These are phyloP conservation scores for Colletotrichum gloeosporioides DNA, from an alignment of 2,329 filamentous ascomycete species.

Conservation along the genomic window DNA sequence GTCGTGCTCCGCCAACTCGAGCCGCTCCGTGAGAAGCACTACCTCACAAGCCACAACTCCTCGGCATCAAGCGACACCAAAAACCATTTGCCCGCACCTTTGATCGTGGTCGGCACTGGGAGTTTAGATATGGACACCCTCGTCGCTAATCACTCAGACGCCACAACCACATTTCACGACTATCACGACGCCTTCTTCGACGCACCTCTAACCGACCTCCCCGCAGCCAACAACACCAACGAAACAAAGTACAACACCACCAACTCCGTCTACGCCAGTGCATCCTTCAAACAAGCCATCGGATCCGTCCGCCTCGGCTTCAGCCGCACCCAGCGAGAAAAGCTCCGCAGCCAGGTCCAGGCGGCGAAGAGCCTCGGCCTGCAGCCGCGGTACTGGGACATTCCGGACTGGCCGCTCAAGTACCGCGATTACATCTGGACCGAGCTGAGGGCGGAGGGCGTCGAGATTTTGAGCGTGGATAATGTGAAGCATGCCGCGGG, in stretches of 20 bases:
- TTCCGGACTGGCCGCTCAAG: slow-evolving; percentile 60
- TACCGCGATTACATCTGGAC: slow-evolving; percentile 62
- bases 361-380: slow-evolving; percentile 58
- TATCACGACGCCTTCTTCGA: not conserved
- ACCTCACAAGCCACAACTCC: not conserved
- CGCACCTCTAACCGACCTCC: not conserved
- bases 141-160: not conserved
- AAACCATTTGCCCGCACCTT: not conserved
- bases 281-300: slow-evolving; percentile 58
- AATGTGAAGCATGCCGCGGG: not conserved
- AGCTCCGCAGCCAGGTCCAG: slow-evolving; percentile 48
- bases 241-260: not conserved
- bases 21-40: not conserved
- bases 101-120: not conserved
- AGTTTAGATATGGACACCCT: not conserved
- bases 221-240: not conserved
- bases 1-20: slow-evolving; percentile 4
- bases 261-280: slow-evolving; percentile 65
- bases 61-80: not conserved
- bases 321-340: slow-evolving; percentile 45
- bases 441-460: slow-evolving; percentile 57
- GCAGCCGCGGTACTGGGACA: slow-evolving; percentile 64
- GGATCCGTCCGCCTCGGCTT: slow-evolving; percentile 55
- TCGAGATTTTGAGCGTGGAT: slow-evolving; percentile 67
- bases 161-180: not conserved